Evolutionary conservation across 257 asterid species (phyloP), one percentile per base, ranked within the genome.

Genomic region (Cordia subcordata): DNA sequence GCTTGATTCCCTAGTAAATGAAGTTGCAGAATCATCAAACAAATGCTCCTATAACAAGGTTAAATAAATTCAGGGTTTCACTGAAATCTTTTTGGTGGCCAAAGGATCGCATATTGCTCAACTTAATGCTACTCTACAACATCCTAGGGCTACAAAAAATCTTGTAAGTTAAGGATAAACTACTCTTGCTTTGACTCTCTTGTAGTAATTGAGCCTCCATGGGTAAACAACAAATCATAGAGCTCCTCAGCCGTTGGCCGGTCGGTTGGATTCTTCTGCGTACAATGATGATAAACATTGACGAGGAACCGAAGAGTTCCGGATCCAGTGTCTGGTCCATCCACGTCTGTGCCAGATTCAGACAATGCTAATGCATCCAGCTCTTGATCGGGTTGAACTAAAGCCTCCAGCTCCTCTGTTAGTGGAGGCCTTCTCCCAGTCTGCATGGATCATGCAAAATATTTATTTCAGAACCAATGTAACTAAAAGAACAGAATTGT

Each of bases 181-280:
- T 71, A 74, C 17, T 62, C 61, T 61, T 78, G 63, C 22, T 74
- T 81, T 5, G 66, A 67, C 63, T 53, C 74, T 65, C 54, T 66
- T 49, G 81, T 70, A 39, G 47, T 67, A 33, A 50, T 38, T 8
- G 82, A 49, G 69, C 77, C 64, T 23, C 74, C 67, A 19, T 60
- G 80, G 21, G 70, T 39, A 60, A 72, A 68, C 71, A 85, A 75
- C 63, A 72, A 11, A 32, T 67, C 57, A 58, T 83, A 72, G 53
- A 88, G 79, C 19, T 67, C 68, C 59, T 72, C 69, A 11, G 95
- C 86, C 5, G 87, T 74, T 70, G 93, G 95, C 17, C 96, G 90
- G 72, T 81, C 79, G 4, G 46, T 55, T 20, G 93, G 86, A 71
- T 81, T 73, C 69, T 85, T 77, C 65, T 78, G 77, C 0, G 96